These are phyloP conservation scores for Rhizoctonia solani DNA, from an alignment of 1,284 basidiomycete species.

Conservation along the genomic window DNA sequence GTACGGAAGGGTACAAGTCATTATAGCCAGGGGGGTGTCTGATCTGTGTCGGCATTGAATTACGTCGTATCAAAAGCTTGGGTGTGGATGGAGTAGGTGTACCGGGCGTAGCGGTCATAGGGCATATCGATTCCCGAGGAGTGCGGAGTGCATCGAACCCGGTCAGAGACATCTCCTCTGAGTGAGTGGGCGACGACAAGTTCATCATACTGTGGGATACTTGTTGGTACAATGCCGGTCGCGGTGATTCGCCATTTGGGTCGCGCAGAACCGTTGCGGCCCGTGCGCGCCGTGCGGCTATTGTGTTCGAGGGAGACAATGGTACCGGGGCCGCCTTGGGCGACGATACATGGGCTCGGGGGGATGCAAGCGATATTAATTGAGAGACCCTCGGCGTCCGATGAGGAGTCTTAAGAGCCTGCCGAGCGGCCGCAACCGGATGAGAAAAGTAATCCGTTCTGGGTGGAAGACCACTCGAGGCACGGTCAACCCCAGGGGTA, in stretches of 20 bases:
- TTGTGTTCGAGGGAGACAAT: not conserved
- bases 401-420: constrained; percentile 10
- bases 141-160: constrained; percentile 38
- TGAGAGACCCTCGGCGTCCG: constrained; percentile 9
- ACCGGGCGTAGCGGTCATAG: constrained; percentile 40
- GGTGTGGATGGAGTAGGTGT: constrained; percentile 39
- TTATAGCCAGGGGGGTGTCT: constrained; percentile 51
- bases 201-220: constrained; percentile 64
- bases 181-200: constrained; percentile 47
- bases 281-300: constrained; percentile 5
- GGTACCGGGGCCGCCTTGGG: not conserved
- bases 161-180: constrained; percentile 39
- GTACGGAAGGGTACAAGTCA: constrained; percentile 9
- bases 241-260: not conserved
- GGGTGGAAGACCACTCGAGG: not conserved
- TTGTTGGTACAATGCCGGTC: constrained; percentile 62
- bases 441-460: constrained; percentile 21
- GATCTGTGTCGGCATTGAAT: constrained; percentile 62
- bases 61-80: constrained; percentile 50
- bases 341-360: not conserved
- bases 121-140: constrained; percentile 38
- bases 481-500: constrained; percentile 7
- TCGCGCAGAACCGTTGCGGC: constrained; percentile 4
- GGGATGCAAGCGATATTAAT: not conserved
- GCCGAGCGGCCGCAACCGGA: constrained; percentile 7